Percentiles rank a stretch among this genome's conserved stretches.
These are phyloP conservation scores for Hypomyces rosellus DNA, from an alignment of 2,329 filamentous ascomycete species.

Conservation along the genomic window DNA sequence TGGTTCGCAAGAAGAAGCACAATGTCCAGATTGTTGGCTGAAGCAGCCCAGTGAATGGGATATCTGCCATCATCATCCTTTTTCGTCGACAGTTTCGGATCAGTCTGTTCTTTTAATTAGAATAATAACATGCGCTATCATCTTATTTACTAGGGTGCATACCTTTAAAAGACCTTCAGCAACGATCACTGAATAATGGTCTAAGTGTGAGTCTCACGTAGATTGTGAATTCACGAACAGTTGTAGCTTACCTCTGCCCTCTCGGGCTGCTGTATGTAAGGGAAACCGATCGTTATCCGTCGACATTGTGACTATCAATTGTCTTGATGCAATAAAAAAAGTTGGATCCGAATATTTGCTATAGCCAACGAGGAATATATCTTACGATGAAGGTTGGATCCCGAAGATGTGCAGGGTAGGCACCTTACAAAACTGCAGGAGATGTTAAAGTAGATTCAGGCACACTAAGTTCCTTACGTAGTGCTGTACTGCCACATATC, in stretches of 20 bases:
- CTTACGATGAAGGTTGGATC: neutral
- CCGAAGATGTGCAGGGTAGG: neutral
- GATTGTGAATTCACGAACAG: neutral
- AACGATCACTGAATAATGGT: slow-evolving; percentile 45
- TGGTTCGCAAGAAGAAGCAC: slow-evolving; percentile 63
- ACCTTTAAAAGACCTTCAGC: slow-evolving; percentile 56
- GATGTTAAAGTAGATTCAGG: neutral
- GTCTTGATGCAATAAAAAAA: too few relatives aligned
- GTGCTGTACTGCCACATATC: too few relatives aligned
- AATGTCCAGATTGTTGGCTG: slow-evolving; percentile 72
- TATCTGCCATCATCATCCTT: slow-evolving; percentile 85
- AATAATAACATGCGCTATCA: neutral
- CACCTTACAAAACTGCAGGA: neutral
- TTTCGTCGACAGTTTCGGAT: slow-evolving; percentile 65
- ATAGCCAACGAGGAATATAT: neutral
- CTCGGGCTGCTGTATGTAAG: slow-evolving; percentile 79
- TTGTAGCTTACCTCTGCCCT: slow-evolving; percentile 64
- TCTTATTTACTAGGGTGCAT: neutral
- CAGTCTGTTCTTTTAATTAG: slow-evolving; percentile 50
- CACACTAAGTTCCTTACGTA: too few relatives aligned
- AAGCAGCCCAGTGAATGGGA: slow-evolving; percentile 89
- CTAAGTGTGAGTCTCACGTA: neutral
- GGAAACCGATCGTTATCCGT: slow-evolving; percentile 58
- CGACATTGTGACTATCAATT: slow-evolving; percentile 5
- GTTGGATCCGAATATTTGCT: too few relatives aligned